A percentile compares a stretch with the other conserved stretches of the same genome.
phyloP scores from a whole-genome alignment of 2,329 filamentous ascomycete genomes.

The Claviceps monticola region DNA sequence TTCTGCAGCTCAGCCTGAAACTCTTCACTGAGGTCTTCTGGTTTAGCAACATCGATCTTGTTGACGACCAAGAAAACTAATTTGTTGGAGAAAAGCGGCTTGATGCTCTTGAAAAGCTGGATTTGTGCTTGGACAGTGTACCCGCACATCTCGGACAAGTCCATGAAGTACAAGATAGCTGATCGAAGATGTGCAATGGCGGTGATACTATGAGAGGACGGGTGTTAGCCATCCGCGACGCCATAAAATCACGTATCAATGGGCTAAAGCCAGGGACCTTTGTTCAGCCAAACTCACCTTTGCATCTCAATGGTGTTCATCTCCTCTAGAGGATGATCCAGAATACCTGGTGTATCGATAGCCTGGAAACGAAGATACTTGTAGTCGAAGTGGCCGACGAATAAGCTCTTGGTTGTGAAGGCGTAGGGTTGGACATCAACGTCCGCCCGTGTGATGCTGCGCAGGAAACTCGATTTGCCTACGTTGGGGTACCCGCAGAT shows the following conservation, averaged over 20 bases:
- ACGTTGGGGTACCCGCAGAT: conserved; percentile 98
- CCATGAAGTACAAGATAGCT: conserved; percentile 96
- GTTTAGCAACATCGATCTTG: conserved; percentile 87
- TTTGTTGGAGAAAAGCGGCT: conserved; percentile 94
- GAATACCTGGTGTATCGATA: conserved; percentile 95
- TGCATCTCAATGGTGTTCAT: conserved; percentile 99
- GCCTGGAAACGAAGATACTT: conserved; percentile 54
- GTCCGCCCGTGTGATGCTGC: conserved; percentile 83
- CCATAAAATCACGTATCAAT: not conserved
- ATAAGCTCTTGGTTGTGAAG: conserved; percentile 95
- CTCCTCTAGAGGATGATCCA: conserved; percentile 94
- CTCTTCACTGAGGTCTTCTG: conserved; percentile 73
- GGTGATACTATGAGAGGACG: conserved; percentile 52
- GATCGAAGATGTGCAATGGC: conserved; percentile 93
- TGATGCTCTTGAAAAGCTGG: conserved; percentile 89
- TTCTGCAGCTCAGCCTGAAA: conserved; percentile 64
- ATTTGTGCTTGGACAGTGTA: conserved; percentile 90
- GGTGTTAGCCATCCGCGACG: not conserved
- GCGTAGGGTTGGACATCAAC: conserved; percentile 96
- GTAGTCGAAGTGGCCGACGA: conserved; percentile 96
- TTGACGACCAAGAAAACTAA: conserved; percentile 94
- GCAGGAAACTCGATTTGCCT: conserved; percentile 91
- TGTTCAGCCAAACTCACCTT: conserved; percentile 15
- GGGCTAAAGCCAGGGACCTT: not conserved
- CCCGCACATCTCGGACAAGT: conserved; percentile 90